Percentiles rank a stretch among this genome's conserved stretches.
phyloP scores from a whole-genome alignment of 805 yeast species.

The Yarrowia sp. region DNA sequence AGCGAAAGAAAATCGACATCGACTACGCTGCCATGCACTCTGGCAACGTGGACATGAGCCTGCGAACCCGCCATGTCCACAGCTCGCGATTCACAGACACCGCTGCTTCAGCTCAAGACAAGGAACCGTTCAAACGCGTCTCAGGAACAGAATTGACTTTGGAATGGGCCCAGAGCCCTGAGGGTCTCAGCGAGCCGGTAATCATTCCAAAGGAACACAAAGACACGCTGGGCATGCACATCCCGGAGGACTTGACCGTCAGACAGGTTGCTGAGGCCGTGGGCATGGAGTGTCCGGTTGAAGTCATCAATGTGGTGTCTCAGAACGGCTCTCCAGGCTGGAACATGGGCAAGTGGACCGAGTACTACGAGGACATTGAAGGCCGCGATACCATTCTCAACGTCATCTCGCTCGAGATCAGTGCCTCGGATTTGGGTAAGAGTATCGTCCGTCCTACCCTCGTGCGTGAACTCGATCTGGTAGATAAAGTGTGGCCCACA shows the following conservation, averaged over 20 bases:
- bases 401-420: conserved; percentile 78
- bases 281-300: conserved; percentile 63
- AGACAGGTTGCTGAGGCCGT: conserved; percentile 54
- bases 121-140: conserved; percentile 10
- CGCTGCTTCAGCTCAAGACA: background rate
- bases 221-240: conserved; percentile 46
- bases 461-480: conserved; percentile 66
- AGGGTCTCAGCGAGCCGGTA: conserved; percentile 47
- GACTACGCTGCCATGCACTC: conserved; percentile 52
- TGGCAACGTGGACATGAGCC: conserved; percentile 32
- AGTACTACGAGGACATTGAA: conserved; percentile 54
- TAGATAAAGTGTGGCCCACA: conserved; percentile 61
- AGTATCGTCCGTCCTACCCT: conserved; percentile 60
- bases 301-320: conserved; percentile 86
- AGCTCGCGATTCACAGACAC: conserved; percentile 37
- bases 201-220: conserved; percentile 42
- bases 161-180: conserved; percentile 40
- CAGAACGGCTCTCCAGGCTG: conserved; percentile 62
- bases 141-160: conserved; percentile 37
- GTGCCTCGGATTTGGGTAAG: conserved; percentile 52
- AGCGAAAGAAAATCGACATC: conserved; percentile 53
- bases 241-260: conserved; percentile 59
- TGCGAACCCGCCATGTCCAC: conserved; percentile 32
- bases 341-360: conserved; percentile 71
- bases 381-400: conserved; percentile 63